These are phyloP conservation scores for Thraustotheca clavata DNA, from an alignment of 352 stramenopile species.

Conservation along the genomic window DNA sequence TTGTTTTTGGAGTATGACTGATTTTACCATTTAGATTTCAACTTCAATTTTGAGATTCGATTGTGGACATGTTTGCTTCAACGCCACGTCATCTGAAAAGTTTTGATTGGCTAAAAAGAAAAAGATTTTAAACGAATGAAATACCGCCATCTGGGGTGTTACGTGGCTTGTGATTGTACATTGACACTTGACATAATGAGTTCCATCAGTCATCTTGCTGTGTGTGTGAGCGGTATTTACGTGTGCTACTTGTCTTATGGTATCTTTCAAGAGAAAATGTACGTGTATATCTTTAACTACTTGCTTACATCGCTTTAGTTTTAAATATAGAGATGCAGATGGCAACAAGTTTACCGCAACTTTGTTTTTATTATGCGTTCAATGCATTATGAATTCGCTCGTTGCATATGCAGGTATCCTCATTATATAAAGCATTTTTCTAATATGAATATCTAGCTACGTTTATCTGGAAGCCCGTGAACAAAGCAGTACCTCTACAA, in stretches of 20 bases:
- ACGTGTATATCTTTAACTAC: conserved; percentile 15
- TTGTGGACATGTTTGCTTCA: no score
- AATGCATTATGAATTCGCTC: conserved; percentile 85
- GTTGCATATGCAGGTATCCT: conserved; percentile 66
- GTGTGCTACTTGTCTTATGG: conserved; percentile 88
- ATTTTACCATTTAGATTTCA: no score
- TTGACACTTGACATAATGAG: no score
- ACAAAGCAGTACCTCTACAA: conserved; percentile 52
- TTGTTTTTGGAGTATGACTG: no score
- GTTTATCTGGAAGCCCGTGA: conserved; percentile 74
- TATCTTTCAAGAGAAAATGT: conserved; percentile 93
- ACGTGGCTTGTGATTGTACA: no score
- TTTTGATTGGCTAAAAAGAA: no score
- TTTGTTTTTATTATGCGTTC: conserved; percentile 89
- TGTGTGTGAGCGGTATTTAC: conserved; percentile 88
- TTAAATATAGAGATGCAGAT: conserved; percentile 73
- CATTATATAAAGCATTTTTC: background rate
- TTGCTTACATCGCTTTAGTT: conserved; percentile 32
- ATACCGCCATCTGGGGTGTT: no score
- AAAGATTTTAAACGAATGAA: no score
- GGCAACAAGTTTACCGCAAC: conserved; percentile 87
- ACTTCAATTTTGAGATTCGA: no score
- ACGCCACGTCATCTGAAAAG: no score
- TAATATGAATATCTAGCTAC: conserved; percentile 34
- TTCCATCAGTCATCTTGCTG: conserved; percentile 48